Conservation (phyloP, 163 green algal species). For the Volvox carteri region DNA sequence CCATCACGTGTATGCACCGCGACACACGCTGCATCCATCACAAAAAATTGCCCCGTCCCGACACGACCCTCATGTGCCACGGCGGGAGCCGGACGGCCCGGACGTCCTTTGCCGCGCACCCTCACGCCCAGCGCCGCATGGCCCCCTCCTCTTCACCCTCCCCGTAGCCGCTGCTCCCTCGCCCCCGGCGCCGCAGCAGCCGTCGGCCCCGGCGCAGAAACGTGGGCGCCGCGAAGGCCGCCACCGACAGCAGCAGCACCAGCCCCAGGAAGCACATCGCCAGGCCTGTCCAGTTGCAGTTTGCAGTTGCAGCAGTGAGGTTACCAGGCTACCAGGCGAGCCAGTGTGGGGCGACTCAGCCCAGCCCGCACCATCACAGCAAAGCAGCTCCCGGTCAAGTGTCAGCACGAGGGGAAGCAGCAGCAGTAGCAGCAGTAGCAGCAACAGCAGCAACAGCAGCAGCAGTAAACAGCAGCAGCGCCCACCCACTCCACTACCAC, state of each 20-base stretch:
- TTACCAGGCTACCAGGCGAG: background rate
- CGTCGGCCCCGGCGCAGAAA: background rate
- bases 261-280: slow-evolving; percentile 48
- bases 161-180: background rate
- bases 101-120: too few species aligned
- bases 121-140: too few species aligned
- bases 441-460: too few species aligned
- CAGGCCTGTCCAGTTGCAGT: slow-evolving; percentile 31
- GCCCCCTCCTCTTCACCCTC: background rate
- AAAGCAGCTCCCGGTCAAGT: too few species aligned
- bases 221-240: background rate
- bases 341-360: background rate
- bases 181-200: background rate
- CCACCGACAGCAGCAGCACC: slow-evolving; percentile 32
- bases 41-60: too few species aligned
- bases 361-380: background rate
- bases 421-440: too few species aligned
- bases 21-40: too few species aligned
- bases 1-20: too few species aligned
- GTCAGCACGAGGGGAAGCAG: too few species aligned
- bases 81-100: too few species aligned
- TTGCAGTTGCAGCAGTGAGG: background rate
- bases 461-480: too few species aligned
- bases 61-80: too few species aligned
- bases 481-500: background rate